Percentiles rank a stretch among this genome's conserved stretches.
These are phyloP conservation scores for Magnolia changhungtana DNA, from an alignment of 164 flowering plant genomes.

Conservation along the genomic window DNA sequence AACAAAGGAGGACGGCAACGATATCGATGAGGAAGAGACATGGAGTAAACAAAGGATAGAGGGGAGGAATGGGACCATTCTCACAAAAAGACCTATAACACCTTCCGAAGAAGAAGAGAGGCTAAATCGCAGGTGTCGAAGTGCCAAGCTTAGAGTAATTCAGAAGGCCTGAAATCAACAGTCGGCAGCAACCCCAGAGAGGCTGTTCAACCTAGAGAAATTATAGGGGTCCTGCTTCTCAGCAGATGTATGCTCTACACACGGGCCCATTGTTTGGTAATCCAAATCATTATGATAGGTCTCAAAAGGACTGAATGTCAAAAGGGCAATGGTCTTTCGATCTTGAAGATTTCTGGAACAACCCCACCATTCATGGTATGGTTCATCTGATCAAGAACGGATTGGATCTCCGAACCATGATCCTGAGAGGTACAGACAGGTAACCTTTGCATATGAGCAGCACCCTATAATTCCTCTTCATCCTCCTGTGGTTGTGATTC, in stretches of 20 bases:
- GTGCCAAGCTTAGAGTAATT: conserved; percentile 94
- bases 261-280: neutral
- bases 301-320: too few relatives aligned
- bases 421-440: too few relatives aligned
- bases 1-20: neutral
- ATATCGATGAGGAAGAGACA: conserved; percentile 30
- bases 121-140: conserved; percentile 62
- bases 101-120: conserved; percentile 80
- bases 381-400: too few relatives aligned
- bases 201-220: neutral
- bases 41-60: conserved; percentile 65
- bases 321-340: too few relatives aligned
- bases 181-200: neutral
- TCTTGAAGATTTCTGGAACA: too few relatives aligned
- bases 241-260: neutral
- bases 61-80: conserved; percentile 60
- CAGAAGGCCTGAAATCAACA: conserved; percentile 44
- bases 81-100: conserved; percentile 92
- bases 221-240: neutral
- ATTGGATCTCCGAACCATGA: too few relatives aligned
- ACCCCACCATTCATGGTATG: too few relatives aligned
- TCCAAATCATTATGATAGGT: neutral
- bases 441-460: too few relatives aligned
- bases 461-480: too few relatives aligned
- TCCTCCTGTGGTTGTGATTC: too few relatives aligned